Conservation (phyloP, 192 early-diverging fungal species). For the Linnemannia schmuckeri region DNA sequence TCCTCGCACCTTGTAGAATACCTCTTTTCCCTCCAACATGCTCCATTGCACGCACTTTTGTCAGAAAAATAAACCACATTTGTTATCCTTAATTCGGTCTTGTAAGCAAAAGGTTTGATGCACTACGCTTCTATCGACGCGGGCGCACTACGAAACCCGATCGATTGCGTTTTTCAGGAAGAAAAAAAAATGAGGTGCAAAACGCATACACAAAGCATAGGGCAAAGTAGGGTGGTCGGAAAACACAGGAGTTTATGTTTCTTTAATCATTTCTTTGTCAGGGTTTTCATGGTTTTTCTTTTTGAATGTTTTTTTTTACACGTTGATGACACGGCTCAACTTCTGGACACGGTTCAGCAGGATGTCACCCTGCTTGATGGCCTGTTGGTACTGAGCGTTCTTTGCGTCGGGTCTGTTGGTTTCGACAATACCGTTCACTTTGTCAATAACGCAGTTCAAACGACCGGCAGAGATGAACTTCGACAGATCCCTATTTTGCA, state of each 20-base stretch:
- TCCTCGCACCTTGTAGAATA: slow-evolving; percentile 12
- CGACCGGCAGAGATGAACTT: slow-evolving; percentile 96
- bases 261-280: background rate
- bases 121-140: too few relatives aligned
- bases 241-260: background rate
- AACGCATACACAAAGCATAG: too few relatives aligned
- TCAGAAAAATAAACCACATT: background rate
- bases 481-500: slow-evolving; percentile 81
- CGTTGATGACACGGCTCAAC: slow-evolving; percentile 91
- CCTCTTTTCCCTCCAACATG: background rate
- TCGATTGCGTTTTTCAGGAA: background rate
- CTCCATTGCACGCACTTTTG: background rate
- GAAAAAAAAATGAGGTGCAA: background rate
- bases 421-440: slow-evolving; percentile 97
- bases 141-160: too few relatives aligned
- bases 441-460: slow-evolving; percentile 99
- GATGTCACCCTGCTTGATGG: slow-evolving; percentile 97
- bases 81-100: background rate
- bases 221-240: background rate
- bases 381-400: slow-evolving; percentile 97
- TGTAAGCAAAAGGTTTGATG: background rate
- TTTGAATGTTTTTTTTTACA: slow-evolving; percentile 60
- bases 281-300: background rate
- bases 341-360: slow-evolving; percentile 97
- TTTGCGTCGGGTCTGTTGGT: slow-evolving; percentile 98